Evolutionary conservation across 768 basidiomycete species (phyloP).

Genomic region (Infundibulicybe gibba): DNA sequence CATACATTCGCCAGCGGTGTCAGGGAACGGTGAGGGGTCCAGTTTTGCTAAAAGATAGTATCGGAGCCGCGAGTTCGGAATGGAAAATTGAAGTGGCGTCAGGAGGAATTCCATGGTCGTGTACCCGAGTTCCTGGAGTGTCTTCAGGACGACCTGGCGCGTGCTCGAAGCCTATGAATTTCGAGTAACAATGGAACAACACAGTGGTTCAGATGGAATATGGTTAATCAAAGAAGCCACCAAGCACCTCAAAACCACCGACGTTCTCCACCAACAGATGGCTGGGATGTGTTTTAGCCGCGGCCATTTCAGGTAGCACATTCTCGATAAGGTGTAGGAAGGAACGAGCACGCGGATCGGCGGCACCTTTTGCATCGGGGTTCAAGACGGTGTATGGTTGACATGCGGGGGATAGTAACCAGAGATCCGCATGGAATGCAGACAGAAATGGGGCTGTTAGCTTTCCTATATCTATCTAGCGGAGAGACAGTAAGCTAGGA

Average conservation of each 20-base stretch:
- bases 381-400: slow-evolving; percentile 84
- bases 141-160: slow-evolving; percentile 48
- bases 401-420: slow-evolving; percentile 81
- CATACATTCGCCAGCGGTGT: slow-evolving; percentile 8
- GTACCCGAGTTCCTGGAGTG: slow-evolving; percentile 55
- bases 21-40: slow-evolving; percentile 32
- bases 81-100: slow-evolving; percentile 74
- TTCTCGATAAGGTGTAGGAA: slow-evolving; percentile 67
- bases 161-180: slow-evolving; percentile 57
- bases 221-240: slow-evolving; percentile 2
- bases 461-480: slow-evolving; percentile 56
- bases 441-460: slow-evolving; percentile 48
- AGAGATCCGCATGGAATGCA: slow-evolving; percentile 51
- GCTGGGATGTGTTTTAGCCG: slow-evolving; percentile 42
- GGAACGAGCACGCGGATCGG: slow-evolving; percentile 71
- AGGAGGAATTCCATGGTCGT: slow-evolving; percentile 56
- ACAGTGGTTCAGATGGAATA: background rate
- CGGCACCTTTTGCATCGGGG: slow-evolving; percentile 63
- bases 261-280: slow-evolving; percentile 77
- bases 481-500: background rate
- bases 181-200: background rate
- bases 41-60: slow-evolving; percentile 76
- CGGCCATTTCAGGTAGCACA: slow-evolving; percentile 58
- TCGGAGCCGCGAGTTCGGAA: slow-evolving; percentile 79
- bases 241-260: slow-evolving; percentile 73